phyloP scores from a whole-genome alignment of 140 eudicot species.

The Bidens hawaiensis region DNA sequence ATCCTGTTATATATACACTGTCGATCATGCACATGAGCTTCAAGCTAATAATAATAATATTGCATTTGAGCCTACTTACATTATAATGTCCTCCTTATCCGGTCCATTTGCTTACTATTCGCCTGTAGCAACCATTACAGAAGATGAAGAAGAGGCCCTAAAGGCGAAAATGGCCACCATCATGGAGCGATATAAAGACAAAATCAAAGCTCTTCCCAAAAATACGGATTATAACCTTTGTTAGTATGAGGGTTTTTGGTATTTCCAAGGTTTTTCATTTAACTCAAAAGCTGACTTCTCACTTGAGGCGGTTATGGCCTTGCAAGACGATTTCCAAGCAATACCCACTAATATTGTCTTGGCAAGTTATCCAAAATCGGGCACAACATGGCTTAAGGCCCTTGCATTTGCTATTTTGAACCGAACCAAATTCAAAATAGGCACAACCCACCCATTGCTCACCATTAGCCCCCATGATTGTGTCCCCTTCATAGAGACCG shows the following conservation, averaged over 20 bases:
- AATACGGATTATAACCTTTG: neutral
- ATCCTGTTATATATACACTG: too few species aligned
- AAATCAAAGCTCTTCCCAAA: neutral
- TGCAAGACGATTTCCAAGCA: neutral
- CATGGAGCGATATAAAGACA: slow-evolving; percentile 9
- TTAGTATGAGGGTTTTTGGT: neutral
- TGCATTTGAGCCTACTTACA: neutral
- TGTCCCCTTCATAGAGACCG: neutral
- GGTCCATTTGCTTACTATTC: slow-evolving; percentile 3
- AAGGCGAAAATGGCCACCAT: slow-evolving; percentile 8
- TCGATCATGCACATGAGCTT: neutral
- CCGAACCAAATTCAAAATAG: neutral
- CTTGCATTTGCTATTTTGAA: neutral
- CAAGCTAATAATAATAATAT: neutral
- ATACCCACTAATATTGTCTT: neutral
- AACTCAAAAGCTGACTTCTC: slow-evolving; percentile 1
- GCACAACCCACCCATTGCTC: neutral
- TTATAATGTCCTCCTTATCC: slow-evolving; percentile 8
- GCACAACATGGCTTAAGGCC: slow-evolving; percentile 2
- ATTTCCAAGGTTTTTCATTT: neutral
- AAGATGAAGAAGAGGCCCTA: neutral
- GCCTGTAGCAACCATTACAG: slow-evolving; percentile 1
- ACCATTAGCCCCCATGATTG: slow-evolving; percentile 4
- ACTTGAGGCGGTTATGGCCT: neutral
- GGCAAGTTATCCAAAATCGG: neutral